Conservation (phyloP, 176 grass and related monocot genomes). For the Pharus latifolius region DNA sequence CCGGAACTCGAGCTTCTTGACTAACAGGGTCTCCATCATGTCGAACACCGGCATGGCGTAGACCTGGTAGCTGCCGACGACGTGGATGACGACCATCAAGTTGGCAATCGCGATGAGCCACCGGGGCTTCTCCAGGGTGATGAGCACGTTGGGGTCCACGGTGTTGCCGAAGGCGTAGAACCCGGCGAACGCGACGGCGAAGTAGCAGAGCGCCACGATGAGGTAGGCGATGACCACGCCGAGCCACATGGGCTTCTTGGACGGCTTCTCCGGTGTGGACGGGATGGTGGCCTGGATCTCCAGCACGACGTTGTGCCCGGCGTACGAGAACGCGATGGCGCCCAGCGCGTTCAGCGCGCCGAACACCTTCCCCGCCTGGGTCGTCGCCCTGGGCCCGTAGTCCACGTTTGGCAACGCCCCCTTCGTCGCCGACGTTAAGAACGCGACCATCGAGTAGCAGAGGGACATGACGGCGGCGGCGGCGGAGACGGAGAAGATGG, state of each 20-base stretch:
- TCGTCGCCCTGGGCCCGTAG: slow-evolving; percentile 18
- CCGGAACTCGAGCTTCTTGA: neutral
- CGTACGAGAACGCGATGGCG: slow-evolving; percentile 24
- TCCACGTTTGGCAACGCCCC: neutral
- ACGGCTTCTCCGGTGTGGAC: slow-evolving; percentile 39
- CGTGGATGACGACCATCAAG: slow-evolving; percentile 30
- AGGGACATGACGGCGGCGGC: slow-evolving; percentile 42
- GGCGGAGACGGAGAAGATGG: slow-evolving; percentile 37
- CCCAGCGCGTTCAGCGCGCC: slow-evolving; percentile 30
- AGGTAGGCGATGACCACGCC: slow-evolving; percentile 28
- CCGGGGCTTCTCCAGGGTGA: slow-evolving; percentile 20
- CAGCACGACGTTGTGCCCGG: slow-evolving; percentile 59
- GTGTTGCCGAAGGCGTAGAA: slow-evolving; percentile 50
- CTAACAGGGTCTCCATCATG: slow-evolving; percentile 36
- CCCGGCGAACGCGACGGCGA: slow-evolving; percentile 37
- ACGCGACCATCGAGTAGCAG: slow-evolving; percentile 20
- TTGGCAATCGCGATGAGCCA: slow-evolving; percentile 43
- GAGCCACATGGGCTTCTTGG: slow-evolving; percentile 61
- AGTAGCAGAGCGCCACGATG: slow-evolving; percentile 44
- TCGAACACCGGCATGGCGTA: slow-evolving; percentile 51
- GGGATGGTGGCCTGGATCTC: slow-evolving; percentile 74
- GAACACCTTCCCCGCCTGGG: neutral
- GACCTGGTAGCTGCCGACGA: slow-evolving; percentile 52
- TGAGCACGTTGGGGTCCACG: slow-evolving; percentile 39
- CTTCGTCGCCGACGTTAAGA: neutral